phyloP scores from a whole-genome alignment of 176 grass and related monocot genomes.

The Thalia dealbata region DNA sequence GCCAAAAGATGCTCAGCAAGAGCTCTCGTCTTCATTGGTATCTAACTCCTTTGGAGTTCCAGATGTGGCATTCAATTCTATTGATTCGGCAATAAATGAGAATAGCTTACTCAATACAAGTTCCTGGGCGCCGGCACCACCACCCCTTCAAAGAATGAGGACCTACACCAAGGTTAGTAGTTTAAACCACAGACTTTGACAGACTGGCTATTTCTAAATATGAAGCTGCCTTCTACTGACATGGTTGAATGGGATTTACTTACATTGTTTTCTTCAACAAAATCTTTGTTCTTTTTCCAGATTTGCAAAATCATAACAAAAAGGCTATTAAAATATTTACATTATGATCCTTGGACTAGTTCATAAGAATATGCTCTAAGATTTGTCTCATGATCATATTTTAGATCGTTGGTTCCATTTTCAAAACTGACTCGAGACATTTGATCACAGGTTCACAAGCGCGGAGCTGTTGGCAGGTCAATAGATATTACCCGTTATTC shows the following conservation, averaged over 20 bases:
- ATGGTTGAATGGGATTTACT: too few relatives aligned
- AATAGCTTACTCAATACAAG: conserved; percentile 38
- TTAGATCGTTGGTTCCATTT: conserved; percentile 2
- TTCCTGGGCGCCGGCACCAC: conserved; percentile 35
- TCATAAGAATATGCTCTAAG: background rate
- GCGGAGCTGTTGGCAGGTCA: conserved; percentile 71
- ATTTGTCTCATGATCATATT: background rate
- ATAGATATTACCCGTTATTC: conserved; percentile 72
- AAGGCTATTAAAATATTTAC: background rate
- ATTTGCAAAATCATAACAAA: background rate
- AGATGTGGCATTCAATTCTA: conserved; percentile 62
- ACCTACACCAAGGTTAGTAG: conserved; percentile 72
- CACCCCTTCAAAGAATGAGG: conserved; percentile 50
- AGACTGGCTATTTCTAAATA: conserved; percentile 3
- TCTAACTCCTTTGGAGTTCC: conserved; percentile 59
- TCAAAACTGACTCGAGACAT: conserved; percentile 9
- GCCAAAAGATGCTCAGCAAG: conserved; percentile 60
- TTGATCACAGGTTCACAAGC: conserved; percentile 57
- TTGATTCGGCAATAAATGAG: conserved; percentile 58
- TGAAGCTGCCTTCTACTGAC: background rate
- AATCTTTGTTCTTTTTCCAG: background rate
- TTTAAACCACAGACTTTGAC: background rate
- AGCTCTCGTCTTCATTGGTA: conserved; percentile 67
- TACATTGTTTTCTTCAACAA: too few relatives aligned
- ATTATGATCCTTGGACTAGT: background rate